Evolutionary conservation across 2,329 filamentous ascomycete species (phyloP).

Genomic region (Aspergillus niger): DNA sequence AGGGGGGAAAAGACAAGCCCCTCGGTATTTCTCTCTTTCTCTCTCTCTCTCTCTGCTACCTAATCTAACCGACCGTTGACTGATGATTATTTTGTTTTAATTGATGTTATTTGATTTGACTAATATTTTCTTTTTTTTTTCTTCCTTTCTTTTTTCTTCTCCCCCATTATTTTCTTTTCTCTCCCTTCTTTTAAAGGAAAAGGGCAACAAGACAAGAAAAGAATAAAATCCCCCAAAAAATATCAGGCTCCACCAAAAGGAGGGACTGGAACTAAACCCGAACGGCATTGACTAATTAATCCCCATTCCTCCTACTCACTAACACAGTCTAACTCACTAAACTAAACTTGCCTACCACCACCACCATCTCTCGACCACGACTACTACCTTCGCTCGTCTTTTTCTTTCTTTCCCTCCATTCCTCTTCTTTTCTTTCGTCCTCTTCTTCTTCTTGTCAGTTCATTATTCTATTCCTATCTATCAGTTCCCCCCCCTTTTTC

Average conservation of each 20-base stretch:
- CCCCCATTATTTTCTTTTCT: no score
- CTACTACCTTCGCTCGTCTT: constrained; percentile 12
- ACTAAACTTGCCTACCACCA: constrained; percentile 14
- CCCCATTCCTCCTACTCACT: constrained; percentile 12
- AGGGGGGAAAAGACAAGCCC: not conserved
- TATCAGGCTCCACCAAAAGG: constrained; percentile 1
- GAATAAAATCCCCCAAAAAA: not conserved
- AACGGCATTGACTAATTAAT: constrained; percentile 3
- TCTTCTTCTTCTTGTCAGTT: constrained; percentile 12
- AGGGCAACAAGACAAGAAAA: not conserved
- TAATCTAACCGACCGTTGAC: not conserved
- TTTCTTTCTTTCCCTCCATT: constrained; percentile 16
- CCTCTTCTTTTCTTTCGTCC: constrained; percentile 16
- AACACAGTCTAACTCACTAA: constrained; percentile 14
- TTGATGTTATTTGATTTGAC: no score
- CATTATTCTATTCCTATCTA: constrained; percentile 12
- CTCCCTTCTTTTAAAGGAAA: no score
- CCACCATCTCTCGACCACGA: not conserved
- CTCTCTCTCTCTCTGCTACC: not conserved
- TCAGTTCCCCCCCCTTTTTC: not conserved
- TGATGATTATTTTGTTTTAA: no score
- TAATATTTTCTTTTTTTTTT: no score
- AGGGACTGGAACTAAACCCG: not conserved
- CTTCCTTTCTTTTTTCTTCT: no score
- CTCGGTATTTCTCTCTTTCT: not conserved